Conservation (phyloP, 345 rosid genomes). For the Heritiera fomes region DNA sequence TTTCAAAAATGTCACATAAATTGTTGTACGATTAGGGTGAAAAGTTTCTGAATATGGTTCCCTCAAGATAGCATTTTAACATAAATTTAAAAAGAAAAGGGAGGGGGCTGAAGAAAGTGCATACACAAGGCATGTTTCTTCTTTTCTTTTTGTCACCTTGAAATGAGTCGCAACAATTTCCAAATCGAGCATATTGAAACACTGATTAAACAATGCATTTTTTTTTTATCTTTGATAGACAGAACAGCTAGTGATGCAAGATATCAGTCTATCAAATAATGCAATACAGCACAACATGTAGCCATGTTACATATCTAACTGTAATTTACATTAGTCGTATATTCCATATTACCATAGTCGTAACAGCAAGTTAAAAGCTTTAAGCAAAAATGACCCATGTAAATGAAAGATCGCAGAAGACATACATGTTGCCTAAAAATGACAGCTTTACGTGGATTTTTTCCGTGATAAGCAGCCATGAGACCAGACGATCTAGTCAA, state of each 20-base stretch:
- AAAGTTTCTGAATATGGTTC: background rate
- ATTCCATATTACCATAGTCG: background rate
- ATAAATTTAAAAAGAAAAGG: background rate
- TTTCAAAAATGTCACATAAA: background rate
- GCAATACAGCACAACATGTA: background rate
- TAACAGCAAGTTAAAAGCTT: background rate
- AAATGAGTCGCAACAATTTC: background rate
- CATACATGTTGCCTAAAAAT: constrained; percentile 83
- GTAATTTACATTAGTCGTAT: background rate
- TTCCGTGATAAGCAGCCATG: constrained; percentile 92
- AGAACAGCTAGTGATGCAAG: background rate
- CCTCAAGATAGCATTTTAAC: background rate
- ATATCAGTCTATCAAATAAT: constrained; percentile 3
- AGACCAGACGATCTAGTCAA: constrained; percentile 83
- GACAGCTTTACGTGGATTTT: constrained; percentile 81
- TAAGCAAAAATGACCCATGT: background rate
- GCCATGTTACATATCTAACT: background rate
- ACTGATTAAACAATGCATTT: background rate
- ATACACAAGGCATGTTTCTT: background rate
- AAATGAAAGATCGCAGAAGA: background rate
- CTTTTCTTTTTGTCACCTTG: background rate
- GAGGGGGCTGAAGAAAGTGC: background rate
- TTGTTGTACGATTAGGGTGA: background rate
- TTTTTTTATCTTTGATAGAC: background rate
- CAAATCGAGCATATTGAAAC: background rate